Base-by-base conservation (phyloP, 1,284 basidiomycete species). In the Leccinum subspadiceum region DNA sequence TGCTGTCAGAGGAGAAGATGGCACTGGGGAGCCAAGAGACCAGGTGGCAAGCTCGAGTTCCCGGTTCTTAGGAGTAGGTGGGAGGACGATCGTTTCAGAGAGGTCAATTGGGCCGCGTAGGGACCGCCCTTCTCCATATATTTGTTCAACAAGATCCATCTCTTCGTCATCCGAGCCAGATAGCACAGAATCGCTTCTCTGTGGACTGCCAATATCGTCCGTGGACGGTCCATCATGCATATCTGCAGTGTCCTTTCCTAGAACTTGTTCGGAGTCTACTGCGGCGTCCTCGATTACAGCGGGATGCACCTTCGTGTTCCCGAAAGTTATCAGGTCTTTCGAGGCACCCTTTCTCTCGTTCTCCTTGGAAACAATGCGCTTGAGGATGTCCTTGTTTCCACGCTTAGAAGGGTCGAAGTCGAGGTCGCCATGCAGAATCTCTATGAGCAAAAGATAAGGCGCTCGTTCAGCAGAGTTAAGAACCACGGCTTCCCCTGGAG, bases 391-490 rank as follows among this genome's bases (percentile, higher is more conserved):
- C 70, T 86, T 89, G 75, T 99, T 99, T 46, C 84, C 81, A 54
- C 95, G 81, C 68, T 90, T 90, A 9, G 77, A 75, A 1, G 97
- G 94, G 70, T 98, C 93, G 75, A 99, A 99, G 73, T 97, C 93
- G 24, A 99, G 83, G 69, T 99, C 96, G 57, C 89, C 89, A 66
- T 89, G 85, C 33, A 99, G 81, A 54, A 99, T 89, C 76, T 99
- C 97, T 59, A 99, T 87, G 62, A 98, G 84, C 13, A 99, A 82
- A 35, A 99, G 81, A 72, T 93, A 99, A 1, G 97, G 97, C 1
- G 94, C 96, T 53, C 92, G 85, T 75, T 99, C 96, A 2, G 97
- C 97, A 39, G 96, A 99, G 73, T 99, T 99, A 52, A 99, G 85
- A 5, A 99, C 97, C 37, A 99, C 97, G 49, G 94, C 93, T 78